Percentiles rank a stretch among this genome's conserved stretches.
Evolutionary conservation across 2,329 filamentous ascomycete genomes (phyloP).

Genomic region (Nannizziopsis arthrosporioides): DNA sequence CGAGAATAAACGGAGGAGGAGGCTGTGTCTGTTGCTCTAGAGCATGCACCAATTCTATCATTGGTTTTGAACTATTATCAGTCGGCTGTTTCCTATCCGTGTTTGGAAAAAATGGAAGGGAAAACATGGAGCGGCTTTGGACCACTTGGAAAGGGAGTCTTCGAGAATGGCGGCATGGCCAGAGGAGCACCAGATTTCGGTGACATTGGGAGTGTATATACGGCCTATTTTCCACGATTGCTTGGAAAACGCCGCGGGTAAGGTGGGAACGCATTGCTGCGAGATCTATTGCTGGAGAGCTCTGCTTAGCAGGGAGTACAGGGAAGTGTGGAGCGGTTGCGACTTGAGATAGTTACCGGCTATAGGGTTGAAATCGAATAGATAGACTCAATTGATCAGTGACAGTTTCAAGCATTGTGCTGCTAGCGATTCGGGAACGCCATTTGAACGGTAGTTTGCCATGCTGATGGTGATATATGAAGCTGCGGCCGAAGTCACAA

Average conservation of each 20-base stretch:
- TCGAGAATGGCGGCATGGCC: slow-evolving; percentile 24
- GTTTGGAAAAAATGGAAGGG: slow-evolving; percentile 30
- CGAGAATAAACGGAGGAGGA: slow-evolving; percentile 52
- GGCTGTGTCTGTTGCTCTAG: slow-evolving; percentile 52
- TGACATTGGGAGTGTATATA: slow-evolving; percentile 31
- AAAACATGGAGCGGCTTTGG: slow-evolving; percentile 50
- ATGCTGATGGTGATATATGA: no score
- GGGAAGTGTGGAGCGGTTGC: neutral
- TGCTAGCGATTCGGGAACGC: no score
- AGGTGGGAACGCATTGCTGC: slow-evolving; percentile 35
- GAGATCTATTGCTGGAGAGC: neutral
- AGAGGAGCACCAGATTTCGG: slow-evolving; percentile 24
- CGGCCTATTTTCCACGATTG: slow-evolving; percentile 36
- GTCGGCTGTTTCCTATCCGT: slow-evolving; percentile 1
- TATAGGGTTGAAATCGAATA: no score
- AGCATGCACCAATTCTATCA: slow-evolving; percentile 57
- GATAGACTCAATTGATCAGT: no score
- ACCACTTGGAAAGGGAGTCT: slow-evolving; percentile 20
- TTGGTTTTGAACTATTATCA: slow-evolving; percentile 50
- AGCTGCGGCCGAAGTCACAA: no score
- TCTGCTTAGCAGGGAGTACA: neutral
- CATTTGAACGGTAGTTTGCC: no score
- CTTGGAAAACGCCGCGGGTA: slow-evolving; percentile 35
- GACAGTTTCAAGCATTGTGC: no score
- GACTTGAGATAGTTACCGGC: no score